Percentiles rank a stretch among this genome's conserved stretches.
phyloP scores from a whole-genome alignment of 768 basidiomycete genomes.

The Boletus insuetus region DNA sequence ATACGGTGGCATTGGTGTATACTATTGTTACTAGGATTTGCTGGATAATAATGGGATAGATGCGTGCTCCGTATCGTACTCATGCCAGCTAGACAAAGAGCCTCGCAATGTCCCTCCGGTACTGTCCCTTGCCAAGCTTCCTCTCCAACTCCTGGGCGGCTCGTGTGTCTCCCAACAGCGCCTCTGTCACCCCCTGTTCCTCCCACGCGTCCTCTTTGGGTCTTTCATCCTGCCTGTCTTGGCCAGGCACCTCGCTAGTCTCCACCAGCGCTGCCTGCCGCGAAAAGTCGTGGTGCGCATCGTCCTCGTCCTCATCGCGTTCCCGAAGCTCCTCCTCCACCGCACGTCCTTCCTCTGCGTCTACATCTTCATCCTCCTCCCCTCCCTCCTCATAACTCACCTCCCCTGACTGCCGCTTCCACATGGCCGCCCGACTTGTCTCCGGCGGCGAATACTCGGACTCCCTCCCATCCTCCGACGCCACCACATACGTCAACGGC shows the following conservation, averaged over 20 bases:
- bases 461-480: slow-evolving; percentile 11
- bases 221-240: neutral
- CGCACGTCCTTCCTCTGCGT: slow-evolving; percentile 9
- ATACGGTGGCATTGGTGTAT: neutral
- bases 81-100: slow-evolving; percentile 7
- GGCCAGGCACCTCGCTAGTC: neutral
- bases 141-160: slow-evolving; percentile 14
- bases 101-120: slow-evolving; percentile 9
- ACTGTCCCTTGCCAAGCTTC: slow-evolving; percentile 13
- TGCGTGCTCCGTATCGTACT: no score
- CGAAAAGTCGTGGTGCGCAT: slow-evolving; percentile 12
- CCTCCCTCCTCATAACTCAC: neutral
- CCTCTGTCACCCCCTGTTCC: neutral
- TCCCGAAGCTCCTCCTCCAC: slow-evolving; percentile 10
- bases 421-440: slow-evolving; percentile 28
- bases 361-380: neutral
- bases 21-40: neutral
- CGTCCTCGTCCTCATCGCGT: neutral
- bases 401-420: slow-evolving; percentile 18
- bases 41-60: no score
- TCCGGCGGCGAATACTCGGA: slow-evolving; percentile 28
- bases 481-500: slow-evolving; percentile 10
- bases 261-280: neutral
- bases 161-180: neutral
- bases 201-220: neutral